A percentile compares a stretch with the other conserved stretches of the same genome.
Conservation (phyloP, 1,139 yeast genomes). For the Hyphopichia burtonii region DNA sequence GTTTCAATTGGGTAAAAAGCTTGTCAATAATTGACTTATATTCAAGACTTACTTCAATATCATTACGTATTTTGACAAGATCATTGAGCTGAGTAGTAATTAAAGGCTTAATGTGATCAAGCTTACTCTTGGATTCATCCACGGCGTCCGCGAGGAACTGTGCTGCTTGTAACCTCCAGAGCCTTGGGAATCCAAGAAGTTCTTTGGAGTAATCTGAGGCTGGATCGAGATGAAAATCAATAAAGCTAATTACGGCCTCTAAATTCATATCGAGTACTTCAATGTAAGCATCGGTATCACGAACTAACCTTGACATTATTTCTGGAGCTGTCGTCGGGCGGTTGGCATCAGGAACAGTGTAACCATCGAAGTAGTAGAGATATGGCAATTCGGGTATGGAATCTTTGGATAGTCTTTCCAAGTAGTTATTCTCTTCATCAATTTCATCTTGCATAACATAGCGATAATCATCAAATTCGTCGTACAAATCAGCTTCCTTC, state of each 20-base stretch:
- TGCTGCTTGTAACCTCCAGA: constrained; percentile 6
- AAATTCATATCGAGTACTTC: constrained; percentile 1
- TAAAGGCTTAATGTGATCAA: neutral
- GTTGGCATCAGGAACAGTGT: neutral
- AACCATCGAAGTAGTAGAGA: constrained; percentile 1
- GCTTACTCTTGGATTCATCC: neutral
- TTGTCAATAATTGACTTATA: constrained; percentile 16
- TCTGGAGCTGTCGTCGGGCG: neutral
- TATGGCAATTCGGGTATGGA: neutral
- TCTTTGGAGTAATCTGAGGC: neutral
- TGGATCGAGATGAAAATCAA: neutral
- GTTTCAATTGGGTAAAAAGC: constrained; percentile 15
- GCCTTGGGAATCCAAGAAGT: neutral
- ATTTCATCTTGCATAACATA: neutral
- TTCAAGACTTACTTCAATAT: constrained; percentile 11
- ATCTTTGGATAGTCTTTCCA: neutral
- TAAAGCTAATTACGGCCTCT: neutral
- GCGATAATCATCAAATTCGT: neutral
- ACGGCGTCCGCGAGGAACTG: constrained; percentile 1
- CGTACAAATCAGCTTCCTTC: neutral
- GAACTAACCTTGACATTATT: neutral
- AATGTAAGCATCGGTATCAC: neutral
- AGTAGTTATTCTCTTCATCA: neutral
- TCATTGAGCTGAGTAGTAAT: neutral
- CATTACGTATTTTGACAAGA: constrained; percentile 5